phyloP scores from a whole-genome alignment of 352 stramenopile genomes.

The Globisporangium rhizosaccharum region DNA sequence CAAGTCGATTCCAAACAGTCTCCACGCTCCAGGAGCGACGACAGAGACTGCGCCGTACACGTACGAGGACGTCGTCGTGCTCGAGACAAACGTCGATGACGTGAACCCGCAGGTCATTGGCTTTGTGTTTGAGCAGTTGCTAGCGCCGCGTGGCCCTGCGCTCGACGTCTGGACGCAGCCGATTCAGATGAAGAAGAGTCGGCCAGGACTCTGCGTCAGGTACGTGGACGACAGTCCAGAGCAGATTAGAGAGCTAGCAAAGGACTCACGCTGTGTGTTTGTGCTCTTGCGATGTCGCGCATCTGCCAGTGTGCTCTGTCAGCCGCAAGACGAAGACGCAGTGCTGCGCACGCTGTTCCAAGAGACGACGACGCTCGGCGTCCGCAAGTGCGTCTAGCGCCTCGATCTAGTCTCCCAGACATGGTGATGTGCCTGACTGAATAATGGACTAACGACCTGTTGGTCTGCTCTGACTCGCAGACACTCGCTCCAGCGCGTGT shows the following conservation, averaged over 20 bases:
- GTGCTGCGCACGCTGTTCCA: conserved; percentile 65
- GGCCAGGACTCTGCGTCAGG: conserved; percentile 69
- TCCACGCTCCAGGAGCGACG: background rate
- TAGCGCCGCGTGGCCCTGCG: conserved; percentile 41
- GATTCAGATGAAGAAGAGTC: conserved; percentile 92
- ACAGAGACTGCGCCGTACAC: background rate
- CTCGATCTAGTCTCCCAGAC: background rate
- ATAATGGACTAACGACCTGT: background rate
- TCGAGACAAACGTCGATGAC: conserved; percentile 91
- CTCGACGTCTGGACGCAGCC: conserved; percentile 86
- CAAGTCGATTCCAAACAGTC: conserved; percentile 31
- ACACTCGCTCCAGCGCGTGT: conserved; percentile 50
- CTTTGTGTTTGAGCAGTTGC: conserved; percentile 66
- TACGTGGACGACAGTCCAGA: conserved; percentile 11
- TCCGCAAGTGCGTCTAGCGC: conserved; percentile 50
- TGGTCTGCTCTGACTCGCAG: conserved; percentile 15
- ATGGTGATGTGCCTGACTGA: background rate
- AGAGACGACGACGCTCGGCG: conserved; percentile 87
- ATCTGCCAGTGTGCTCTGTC: conserved; percentile 64
- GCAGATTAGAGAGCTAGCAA: background rate
- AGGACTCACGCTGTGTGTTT: background rate
- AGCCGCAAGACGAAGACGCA: conserved; percentile 36
- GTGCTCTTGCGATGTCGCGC: conserved; percentile 3
- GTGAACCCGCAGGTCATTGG: conserved; percentile 83
- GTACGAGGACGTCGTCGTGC: conserved; percentile 56